Evolutionary conservation across 2,329 filamentous ascomycete genomes (phyloP).

Genomic region (Fusarium coicis): DNA sequence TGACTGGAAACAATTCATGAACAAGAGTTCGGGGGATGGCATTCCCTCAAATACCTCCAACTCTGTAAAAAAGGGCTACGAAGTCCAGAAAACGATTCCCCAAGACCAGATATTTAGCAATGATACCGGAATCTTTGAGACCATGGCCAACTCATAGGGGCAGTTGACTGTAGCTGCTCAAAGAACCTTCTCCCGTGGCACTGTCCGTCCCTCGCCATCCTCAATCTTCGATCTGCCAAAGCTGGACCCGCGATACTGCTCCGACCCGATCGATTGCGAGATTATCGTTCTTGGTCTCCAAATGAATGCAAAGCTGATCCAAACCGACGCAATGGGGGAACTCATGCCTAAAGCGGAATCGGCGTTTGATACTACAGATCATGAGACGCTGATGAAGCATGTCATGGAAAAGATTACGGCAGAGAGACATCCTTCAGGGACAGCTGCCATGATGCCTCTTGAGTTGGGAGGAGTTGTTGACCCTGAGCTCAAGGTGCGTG

Average conservation of each 20-base stretch:
- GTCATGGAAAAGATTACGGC: background rate
- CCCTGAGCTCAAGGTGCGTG: slow-evolving; percentile 40
- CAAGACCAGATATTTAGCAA: background rate
- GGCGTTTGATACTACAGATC: slow-evolving; percentile 7
- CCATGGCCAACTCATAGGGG: slow-evolving; percentile 16
- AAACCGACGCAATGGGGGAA: slow-evolving; percentile 11
- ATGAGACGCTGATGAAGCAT: background rate
- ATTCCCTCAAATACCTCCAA: background rate
- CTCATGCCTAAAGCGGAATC: slow-evolving; percentile 14
- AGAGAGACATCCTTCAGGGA: slow-evolving; percentile 18
- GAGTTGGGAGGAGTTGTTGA: slow-evolving; percentile 38
- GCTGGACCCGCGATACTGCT: slow-evolving; percentile 24
- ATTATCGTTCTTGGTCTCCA: slow-evolving; percentile 22
- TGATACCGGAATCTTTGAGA: slow-evolving; percentile 23
- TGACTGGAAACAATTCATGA: slow-evolving; percentile 3
- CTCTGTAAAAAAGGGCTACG: slow-evolving; percentile 13
- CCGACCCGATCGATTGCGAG: slow-evolving; percentile 22
- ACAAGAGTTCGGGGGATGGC: background rate
- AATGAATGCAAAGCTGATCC: slow-evolving; percentile 12
- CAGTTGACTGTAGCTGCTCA: slow-evolving; percentile 20
- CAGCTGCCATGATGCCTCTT: slow-evolving; percentile 19
- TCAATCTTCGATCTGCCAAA: slow-evolving; percentile 12
- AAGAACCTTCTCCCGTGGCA: slow-evolving; percentile 25
- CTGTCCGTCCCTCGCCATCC: background rate
- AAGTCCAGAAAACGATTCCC: slow-evolving; percentile 10